Percentiles rank a stretch among this genome's conserved stretches.
Conservation (phyloP, 257 asterid species). For the Solanum dulcamara region DNA sequence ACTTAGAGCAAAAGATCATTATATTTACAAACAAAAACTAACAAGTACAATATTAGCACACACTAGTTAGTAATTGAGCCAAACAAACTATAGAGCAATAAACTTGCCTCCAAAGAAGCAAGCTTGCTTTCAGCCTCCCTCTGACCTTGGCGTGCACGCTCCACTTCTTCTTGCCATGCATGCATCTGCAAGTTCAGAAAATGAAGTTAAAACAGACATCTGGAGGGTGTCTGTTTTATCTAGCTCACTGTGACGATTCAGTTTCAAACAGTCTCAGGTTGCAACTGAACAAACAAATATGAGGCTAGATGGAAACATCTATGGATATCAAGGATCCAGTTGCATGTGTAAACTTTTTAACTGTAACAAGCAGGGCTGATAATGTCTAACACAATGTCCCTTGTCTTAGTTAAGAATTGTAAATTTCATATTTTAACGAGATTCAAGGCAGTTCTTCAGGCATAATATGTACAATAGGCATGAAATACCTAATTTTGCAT, state of each 20-base stretch:
- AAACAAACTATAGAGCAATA: constrained; percentile 1
- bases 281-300: not conserved
- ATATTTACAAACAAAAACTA: not conserved
- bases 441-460: not conserved
- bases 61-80: not conserved
- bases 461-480: not conserved
- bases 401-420: not conserved
- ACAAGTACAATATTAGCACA: not conserved
- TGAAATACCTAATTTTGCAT: not conserved
- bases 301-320: not conserved
- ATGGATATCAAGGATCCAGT: not conserved
- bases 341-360: not conserved
- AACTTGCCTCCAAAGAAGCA: constrained; percentile 90
- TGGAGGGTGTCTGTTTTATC: not conserved
- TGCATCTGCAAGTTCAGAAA: constrained; percentile 50
- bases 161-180: constrained; percentile 99
- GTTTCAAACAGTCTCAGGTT: not conserved
- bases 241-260: not conserved
- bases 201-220: constrained; percentile 15
- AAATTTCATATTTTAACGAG: not conserved
- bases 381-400: not conserved
- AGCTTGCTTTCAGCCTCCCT: constrained; percentile 96
- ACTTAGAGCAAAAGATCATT: not conserved
- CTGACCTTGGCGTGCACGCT: constrained; percentile 93
- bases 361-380: not conserved